Conservation (phyloP, 805 yeast species). For the Wilhelminamyces savonicus region DNA sequence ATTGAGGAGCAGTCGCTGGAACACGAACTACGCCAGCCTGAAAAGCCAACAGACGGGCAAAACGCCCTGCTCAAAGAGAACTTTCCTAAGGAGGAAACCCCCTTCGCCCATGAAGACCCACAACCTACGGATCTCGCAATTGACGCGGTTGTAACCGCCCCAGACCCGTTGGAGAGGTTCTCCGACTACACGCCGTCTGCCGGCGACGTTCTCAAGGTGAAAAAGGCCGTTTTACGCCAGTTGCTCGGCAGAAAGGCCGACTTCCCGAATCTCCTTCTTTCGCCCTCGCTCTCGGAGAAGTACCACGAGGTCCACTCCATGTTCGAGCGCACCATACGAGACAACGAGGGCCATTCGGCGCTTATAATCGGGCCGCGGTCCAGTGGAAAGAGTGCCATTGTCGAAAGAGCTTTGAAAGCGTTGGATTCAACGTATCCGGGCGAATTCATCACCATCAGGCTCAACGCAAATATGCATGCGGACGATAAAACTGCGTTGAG, state of each 20-base stretch:
- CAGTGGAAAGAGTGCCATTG: constrained; percentile 64
- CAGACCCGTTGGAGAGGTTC: no score
- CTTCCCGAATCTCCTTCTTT: constrained; percentile 11
- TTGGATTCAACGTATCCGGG: constrained; percentile 35
- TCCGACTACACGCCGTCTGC: no score
- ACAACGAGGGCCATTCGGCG: constrained; percentile 75
- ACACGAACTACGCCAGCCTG: no score
- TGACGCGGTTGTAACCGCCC: no score
- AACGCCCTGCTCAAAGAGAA: no score
- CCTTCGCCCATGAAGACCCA: no score
- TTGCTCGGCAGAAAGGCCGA: constrained; percentile 8
- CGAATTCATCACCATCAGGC: constrained; percentile 54
- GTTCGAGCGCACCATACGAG: constrained; percentile 57
- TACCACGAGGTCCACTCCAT: constrained; percentile 48
- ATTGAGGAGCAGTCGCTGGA: no score
- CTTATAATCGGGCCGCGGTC: constrained; percentile 76
- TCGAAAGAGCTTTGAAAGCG: constrained; percentile 49
- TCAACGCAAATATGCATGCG: constrained; percentile 66
- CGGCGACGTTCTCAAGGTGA: constrained; percentile 10
- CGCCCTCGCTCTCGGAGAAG: constrained; percentile 19
- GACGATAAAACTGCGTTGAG: constrained; percentile 78
- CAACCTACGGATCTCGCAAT: no score
- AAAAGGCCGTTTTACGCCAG: constrained; percentile 14
- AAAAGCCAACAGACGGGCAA: no score
- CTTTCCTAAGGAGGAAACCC: no score